Evolutionary conservation across 106 monocot genomes (phyloP), one percentile per base, ranked within the genome.

Genomic region (Phalaenopsis aphrodite): DNA sequence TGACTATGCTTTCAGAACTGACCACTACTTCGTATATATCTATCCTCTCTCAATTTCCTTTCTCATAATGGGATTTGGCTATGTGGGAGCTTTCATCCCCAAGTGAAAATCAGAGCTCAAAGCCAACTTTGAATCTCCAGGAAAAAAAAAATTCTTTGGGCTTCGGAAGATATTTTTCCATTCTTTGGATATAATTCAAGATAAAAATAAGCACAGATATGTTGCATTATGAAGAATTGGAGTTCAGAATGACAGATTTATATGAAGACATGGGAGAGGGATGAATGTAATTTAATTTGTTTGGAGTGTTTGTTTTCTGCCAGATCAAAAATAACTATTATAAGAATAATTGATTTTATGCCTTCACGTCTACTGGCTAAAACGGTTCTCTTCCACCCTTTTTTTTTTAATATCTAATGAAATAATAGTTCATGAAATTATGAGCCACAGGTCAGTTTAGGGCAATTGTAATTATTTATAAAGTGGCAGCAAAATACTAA

Each of bases 41-140:
- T 89, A 78, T 61, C 89, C 87, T 0, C 74, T 82, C 52, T 42
- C 87, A 30, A 55, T 89, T 78, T 81, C 89, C 37, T 89, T 85
- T 75, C 49, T 87, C 8, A 79, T 89, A 14, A 89, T 89, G 87
- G 87, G 78, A 8, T 82, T 87, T 24, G 89, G 87, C 10, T 86
- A 82, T n/a, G 81, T 89, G 21, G 89, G 89, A 38, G 78, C 76
- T 39, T 76, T 82, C 42, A 24, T 84, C 18, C 71, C 82, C 5
- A 43, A n/a, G 7, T 16, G 42, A 68, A 30, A 80, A 38, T 41
- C 69, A 69, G 4, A 69, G 39, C 64, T 3, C 38, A 39, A 57
- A 57, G 17, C 19, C 57, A 57, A 15, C 4, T 57, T 57, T 57
- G 30, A 30, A 30, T 30, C 30, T n/a, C n/a, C n/a, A 43, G 2